Conservation (phyloP, 129 eudicot species). For the Lonicera japonica region DNA sequence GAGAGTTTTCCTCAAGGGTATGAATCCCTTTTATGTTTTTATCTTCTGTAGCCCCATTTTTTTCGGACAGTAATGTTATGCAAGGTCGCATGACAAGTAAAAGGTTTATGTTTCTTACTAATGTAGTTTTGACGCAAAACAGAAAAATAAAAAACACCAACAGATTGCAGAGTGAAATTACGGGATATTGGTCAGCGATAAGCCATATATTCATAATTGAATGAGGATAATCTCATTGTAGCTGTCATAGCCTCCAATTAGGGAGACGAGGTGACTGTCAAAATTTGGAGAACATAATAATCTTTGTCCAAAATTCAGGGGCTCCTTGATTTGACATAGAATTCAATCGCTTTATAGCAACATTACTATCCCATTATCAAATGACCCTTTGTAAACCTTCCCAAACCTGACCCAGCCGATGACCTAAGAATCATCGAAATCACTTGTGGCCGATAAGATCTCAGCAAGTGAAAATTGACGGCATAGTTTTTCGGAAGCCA, state of each 20-base stretch:
- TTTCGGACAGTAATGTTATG: too few relatives aligned
- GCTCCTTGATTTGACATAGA: not conserved
- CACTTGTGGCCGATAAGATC: not conserved
- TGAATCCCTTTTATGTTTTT: too few relatives aligned
- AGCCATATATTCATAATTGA: too few relatives aligned
- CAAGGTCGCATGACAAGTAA: too few relatives aligned
- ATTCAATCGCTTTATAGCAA: not conserved
- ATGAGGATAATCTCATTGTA: not conserved
- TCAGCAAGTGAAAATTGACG: conserved; percentile 7
- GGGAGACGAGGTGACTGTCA: not conserved
- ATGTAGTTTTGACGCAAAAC: too few relatives aligned
- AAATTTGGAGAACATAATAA: not conserved
- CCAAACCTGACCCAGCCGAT: conserved; percentile 9
- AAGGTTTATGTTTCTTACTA: too few relatives aligned
- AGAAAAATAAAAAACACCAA: too few relatives aligned
- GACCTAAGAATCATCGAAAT: not conserved
- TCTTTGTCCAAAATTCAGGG: not conserved
- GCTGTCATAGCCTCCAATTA: not conserved
- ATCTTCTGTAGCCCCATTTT: too few relatives aligned
- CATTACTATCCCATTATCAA: not conserved
- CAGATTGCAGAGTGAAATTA: too few relatives aligned
- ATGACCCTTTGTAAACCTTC: not conserved
- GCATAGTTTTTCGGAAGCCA: not conserved
- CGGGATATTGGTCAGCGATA: too few relatives aligned
- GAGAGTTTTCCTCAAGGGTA: too few relatives aligned